phyloP scores from a whole-genome alignment of 768 basidiomycete genomes.

The Calocybe gangraenosa region DNA sequence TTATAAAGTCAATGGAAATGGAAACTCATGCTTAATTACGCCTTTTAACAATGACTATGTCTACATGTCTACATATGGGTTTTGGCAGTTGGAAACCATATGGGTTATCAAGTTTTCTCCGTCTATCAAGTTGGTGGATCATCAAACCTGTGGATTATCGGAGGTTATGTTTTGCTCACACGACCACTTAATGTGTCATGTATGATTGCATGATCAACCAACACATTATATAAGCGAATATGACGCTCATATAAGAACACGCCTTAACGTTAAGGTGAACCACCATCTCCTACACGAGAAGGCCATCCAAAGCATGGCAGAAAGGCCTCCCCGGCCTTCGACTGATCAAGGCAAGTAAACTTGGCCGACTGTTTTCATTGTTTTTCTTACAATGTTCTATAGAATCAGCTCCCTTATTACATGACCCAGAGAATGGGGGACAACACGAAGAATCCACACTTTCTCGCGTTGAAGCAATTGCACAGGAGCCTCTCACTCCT shows the following conservation, averaged over 20 bases:
- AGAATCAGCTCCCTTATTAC: slow-evolving; percentile 68
- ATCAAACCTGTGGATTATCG: too few relatives aligned
- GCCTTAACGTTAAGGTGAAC: background rate
- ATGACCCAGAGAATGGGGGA: slow-evolving; percentile 40
- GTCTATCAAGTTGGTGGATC: too few relatives aligned
- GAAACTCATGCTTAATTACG: too few relatives aligned
- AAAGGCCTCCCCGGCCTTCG: slow-evolving; percentile 47
- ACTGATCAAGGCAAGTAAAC: slow-evolving; percentile 48
- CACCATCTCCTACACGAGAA: background rate
- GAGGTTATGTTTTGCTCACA: too few relatives aligned
- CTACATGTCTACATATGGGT: too few relatives aligned
- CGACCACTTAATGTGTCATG: too few relatives aligned
- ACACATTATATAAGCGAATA: too few relatives aligned
- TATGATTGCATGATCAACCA: too few relatives aligned
- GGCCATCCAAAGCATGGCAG: slow-evolving; percentile 39
- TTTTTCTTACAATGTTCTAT: slow-evolving; percentile 1
- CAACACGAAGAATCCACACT: slow-evolving; percentile 26
- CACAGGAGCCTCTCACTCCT: slow-evolving; percentile 76
- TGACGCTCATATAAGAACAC: background rate
- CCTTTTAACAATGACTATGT: too few relatives aligned
- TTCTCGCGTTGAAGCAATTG: slow-evolving; percentile 45
- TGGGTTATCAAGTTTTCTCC: too few relatives aligned
- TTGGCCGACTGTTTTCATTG: background rate
- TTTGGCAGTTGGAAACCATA: too few relatives aligned
- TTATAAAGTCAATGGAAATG: too few relatives aligned